Base-by-base conservation (phyloP, 176 grass and related monocot species). In the Triticum timopheevii region DNA sequence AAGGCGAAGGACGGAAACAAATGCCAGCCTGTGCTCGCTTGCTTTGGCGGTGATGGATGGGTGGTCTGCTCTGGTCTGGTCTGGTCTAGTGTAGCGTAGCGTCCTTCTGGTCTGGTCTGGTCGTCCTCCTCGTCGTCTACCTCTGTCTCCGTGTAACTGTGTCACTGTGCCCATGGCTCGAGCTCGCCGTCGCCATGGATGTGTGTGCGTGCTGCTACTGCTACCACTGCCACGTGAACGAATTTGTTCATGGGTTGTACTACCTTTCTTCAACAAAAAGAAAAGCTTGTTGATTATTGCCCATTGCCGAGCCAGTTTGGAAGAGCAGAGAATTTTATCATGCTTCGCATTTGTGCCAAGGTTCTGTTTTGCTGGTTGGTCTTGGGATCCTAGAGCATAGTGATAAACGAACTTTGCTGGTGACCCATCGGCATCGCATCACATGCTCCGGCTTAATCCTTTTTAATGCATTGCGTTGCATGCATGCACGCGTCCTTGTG, bases 1-100 rank as follows among this genome's bases (percentile, higher is more conserved):
- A 81, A 81, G 61, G 61, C 56, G 6, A 17, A 13, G 20, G 70
- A 73, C 38, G 6, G 35, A 23, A 61, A 80, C 78, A 65, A 87
- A 59, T 24, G 90, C 88, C 93, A 95, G 88, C 86, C 91, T 91
- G 94, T 87, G 42, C 50, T 8, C 1, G 61, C 31, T 13, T 68
- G n/a, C 63, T 65, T 50, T 50, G 47, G 47, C 47, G 34, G 35
- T 80, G 58, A 33, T 22, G 6, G 33, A 22, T 39, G 65, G 13
- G 13, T 72, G 19, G 34, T 50, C 5, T 47, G 39, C 8, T 40
- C 39, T 38, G 36, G 33, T 27, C 27, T 27, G 27, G 27, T 38
- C 36, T 38, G 69, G 38, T 73, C 69, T 44, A 44, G 36, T 13
- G 69, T 73, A 73, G 52, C 5, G 17, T 56, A 73, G 8, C 23